A percentile compares a stretch with the other conserved stretches of the same genome.
These are phyloP conservation scores for Kalmusia sp. DNA, from an alignment of 2,329 filamentous ascomycete species.

Conservation along the genomic window DNA sequence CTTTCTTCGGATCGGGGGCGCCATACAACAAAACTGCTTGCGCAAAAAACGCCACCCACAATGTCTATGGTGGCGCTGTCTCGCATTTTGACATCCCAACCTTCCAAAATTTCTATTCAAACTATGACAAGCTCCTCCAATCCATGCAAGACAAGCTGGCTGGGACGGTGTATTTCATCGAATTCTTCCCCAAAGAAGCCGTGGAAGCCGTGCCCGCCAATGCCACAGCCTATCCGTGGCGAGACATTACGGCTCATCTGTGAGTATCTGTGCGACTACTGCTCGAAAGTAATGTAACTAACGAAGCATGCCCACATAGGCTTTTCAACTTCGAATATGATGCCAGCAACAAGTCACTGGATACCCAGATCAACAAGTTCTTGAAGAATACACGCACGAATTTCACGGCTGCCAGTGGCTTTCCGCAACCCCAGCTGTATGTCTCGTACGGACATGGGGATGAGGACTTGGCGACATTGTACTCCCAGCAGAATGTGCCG, in stretches of 20 bases:
- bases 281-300: too few species aligned
- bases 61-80: constrained; percentile 9
- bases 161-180: constrained; percentile 8
- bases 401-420: neutral
- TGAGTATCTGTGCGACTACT: neutral
- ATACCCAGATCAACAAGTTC: neutral
- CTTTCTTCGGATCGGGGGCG: neutral
- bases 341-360: neutral
- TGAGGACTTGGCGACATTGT: neutral
- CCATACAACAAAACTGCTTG: neutral
- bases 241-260: constrained; percentile 9
- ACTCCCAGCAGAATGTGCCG: neutral
- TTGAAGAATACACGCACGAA: neutral
- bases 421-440: neutral
- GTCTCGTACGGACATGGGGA: constrained; percentile 1
- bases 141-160: constrained; percentile 1
- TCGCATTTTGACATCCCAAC: constrained; percentile 1
- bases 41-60: neutral
- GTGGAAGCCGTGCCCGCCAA: neutral
- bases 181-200: constrained; percentile 8
- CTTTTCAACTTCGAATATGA: constrained; percentile 1
- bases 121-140: neutral
- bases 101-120: constrained; percentile 4
- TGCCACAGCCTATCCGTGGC: constrained; percentile 8
- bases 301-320: neutral